Base-by-base conservation (phyloP, 73 alveolate genomes). In the Stentor coeruleus region DNA sequence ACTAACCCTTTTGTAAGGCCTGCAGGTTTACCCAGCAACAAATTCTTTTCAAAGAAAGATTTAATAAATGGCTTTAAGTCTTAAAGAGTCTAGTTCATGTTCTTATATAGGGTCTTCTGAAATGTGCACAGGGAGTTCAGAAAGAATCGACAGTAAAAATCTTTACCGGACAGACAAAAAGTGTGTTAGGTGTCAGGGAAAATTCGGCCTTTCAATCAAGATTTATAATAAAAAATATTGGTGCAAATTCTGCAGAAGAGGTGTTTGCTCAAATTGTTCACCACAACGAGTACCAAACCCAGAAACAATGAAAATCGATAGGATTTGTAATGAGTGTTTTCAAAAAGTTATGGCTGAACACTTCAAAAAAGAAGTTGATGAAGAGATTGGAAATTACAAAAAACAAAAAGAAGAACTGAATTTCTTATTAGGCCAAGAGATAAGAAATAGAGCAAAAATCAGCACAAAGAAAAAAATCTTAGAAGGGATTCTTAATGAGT, bases 211-310 rank as follows among this genome's bases (percentile, higher is more conserved):
- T 20, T 6, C 28, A 11, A 6, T 49, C 20, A 11, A 6, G 66
- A 49, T 11, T 20, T 66, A 66, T 33, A 66, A 20, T 26, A 66
- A 66, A 66, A 66, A 66, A 66, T 33, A 66, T 33, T 66, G 40
- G 26, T 66, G 79, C 79, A 66, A 66, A 33, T 66, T 66, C 79
- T 66, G 79, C 39, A 11, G 79, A 20, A 37, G 37, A 20, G 79
- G 40, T 0, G 79, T 66, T 31, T 66, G 79, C 33, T 66, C 79
- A 20, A 26, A 20, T 20, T 66, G 79, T 31, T 66, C 79, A 37
- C 79, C 79, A 26, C 79, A 66, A 66, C n/a, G 37, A 66, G 79
- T 31, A 14, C 79, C 79, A 33, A 20, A 66, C 33, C 79, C 79
- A 26, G 42, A 66, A 31, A 66, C 79, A 1, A 66, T 20, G 42